Evolutionary conservation across 129 eudicot genomes (phyloP).

Genomic region (Apium graveolens): DNA sequence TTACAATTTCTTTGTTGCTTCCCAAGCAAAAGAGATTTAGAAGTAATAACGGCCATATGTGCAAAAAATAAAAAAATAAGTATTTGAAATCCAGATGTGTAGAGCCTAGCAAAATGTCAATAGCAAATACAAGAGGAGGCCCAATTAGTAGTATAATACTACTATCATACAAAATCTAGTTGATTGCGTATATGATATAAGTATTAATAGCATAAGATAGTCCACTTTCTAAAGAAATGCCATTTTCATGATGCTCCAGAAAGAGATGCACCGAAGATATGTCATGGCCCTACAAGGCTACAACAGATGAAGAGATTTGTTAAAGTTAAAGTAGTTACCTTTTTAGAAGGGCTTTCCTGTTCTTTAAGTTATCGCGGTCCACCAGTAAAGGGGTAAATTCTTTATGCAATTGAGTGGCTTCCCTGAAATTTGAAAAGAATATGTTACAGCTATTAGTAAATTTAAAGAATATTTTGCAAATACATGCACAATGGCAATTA

Average conservation of each 20-base stretch:
- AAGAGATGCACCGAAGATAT: conserved; percentile 5
- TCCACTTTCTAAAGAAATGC: background rate
- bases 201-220: background rate
- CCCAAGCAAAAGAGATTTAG: background rate
- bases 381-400: background rate
- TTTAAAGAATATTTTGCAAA: background rate
- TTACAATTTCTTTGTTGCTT: background rate
- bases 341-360: conserved; percentile 2
- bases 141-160: background rate
- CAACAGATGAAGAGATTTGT: conserved; percentile 5
- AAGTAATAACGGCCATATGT: background rate
- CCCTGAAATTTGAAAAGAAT: background rate
- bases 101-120: background rate
- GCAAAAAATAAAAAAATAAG: background rate
- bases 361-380: conserved; percentile 8
- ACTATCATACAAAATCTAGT: background rate
- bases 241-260: conserved; percentile 10
- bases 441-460: background rate
- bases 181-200: background rate
- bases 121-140: background rate
- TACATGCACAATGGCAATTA: background rate
- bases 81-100: background rate
- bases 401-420: conserved; percentile 15
- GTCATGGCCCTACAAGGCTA: conserved; percentile 6
- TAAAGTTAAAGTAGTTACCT: conserved; percentile 7